These are phyloP conservation scores for Eucalyptus curtisii DNA, from an alignment of 345 rosid genomes.

Conservation along the genomic window DNA sequence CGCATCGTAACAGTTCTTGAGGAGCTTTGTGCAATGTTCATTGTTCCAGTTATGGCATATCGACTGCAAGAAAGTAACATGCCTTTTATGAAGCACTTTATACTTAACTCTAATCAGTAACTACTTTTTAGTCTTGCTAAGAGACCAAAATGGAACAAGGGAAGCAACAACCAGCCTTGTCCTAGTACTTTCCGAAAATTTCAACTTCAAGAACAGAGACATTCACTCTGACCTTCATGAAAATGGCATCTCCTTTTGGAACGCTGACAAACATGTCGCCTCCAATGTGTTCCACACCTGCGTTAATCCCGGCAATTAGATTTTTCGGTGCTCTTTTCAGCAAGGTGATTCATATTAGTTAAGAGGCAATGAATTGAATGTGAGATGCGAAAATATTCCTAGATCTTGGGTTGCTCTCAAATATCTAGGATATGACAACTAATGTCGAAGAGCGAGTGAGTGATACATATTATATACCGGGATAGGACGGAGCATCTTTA, in stretches of 20 bases:
- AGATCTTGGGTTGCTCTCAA: neutral
- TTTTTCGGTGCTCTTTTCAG: neutral
- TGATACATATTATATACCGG: conserved; percentile 19
- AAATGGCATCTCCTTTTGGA: conserved; percentile 77
- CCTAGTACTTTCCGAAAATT: neutral
- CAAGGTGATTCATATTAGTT: neutral
- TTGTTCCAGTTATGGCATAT: conserved; percentile 90
- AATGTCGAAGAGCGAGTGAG: fast-evolving
- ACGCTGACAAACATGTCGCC: conserved; percentile 83
- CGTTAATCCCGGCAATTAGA: neutral
- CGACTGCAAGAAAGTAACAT: conserved; percentile 29
- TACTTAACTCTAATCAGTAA: neutral
- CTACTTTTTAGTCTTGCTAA: neutral
- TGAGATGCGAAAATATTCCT: neutral
- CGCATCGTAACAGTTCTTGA: conserved; percentile 70
- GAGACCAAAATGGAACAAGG: neutral
- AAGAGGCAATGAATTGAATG: neutral
- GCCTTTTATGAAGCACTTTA: neutral
- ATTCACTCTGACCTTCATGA: conserved; percentile 63
- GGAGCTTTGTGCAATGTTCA: conserved; percentile 44
- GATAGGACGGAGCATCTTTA: conserved; percentile 48
- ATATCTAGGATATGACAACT: neutral
- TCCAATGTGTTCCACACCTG: conserved; percentile 73
- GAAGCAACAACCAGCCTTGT: neutral
- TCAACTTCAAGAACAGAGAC: neutral